Conservation (phyloP, 2,329 filamentous ascomycete species). For the Sarocladium brachiariae region DNA sequence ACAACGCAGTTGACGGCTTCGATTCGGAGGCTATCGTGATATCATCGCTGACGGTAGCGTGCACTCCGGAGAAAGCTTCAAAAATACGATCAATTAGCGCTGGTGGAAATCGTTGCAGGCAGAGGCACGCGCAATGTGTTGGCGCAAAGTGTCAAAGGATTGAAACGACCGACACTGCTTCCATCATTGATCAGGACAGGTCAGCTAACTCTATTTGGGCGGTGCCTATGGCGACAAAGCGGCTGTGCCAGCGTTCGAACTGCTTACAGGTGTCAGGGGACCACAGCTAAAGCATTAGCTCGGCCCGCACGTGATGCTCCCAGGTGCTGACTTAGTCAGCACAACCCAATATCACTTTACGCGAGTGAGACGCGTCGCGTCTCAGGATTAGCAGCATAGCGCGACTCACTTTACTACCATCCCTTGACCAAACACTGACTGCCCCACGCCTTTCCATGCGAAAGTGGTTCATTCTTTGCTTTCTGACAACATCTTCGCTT, state of each 20-base stretch:
- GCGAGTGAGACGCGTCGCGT: conserved; percentile 4
- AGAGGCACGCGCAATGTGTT: background rate
- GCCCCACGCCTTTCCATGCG: background rate
- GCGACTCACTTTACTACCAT: conserved; percentile 2
- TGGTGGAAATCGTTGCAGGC: background rate
- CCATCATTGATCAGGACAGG: conserved; percentile 9
- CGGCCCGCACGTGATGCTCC: background rate
- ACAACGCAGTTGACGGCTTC: conserved; percentile 28
- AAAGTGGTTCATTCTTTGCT: background rate
- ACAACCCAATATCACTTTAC: conserved; percentile 1
- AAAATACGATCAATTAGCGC: background rate
- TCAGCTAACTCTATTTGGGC: conserved; percentile 8
- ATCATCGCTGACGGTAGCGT: conserved; percentile 35
- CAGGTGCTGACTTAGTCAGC: conserved; percentile 4
- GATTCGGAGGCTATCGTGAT: conserved; percentile 34
- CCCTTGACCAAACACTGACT: conserved; percentile 2
- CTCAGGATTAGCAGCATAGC: conserved; percentile 2
- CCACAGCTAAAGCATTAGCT: conserved; percentile 1
- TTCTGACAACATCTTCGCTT: conserved; percentile 7
- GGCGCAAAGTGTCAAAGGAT: conserved; percentile 1
- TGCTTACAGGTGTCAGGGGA: background rate
- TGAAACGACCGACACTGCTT: conserved; percentile 5
- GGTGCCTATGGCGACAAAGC: background rate
- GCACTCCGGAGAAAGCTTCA: background rate
- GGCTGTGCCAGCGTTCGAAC: conserved; percentile 4